Base-by-base conservation (phyloP, 1,284 basidiomycete genomes). In the Cutaneotrichosporon mucoides region DNA sequence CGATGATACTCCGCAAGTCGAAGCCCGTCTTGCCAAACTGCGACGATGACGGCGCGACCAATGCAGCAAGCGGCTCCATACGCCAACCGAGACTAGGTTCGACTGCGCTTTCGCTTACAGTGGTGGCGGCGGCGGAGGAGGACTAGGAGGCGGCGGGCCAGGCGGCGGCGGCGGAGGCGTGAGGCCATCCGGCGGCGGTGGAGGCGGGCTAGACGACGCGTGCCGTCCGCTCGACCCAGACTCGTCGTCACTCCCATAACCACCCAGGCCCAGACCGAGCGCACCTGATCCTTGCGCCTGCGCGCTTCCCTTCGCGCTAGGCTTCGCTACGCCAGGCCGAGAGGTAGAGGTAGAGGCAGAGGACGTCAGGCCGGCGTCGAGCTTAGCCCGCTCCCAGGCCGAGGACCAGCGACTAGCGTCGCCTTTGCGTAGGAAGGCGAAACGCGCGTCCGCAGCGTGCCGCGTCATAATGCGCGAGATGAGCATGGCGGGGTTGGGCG, bases 401-500 rank as follows among this genome's bases (percentile, higher is more conserved):
- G 78, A 74, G 50, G 81, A 80, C 85, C 87, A 92, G 36, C 87
- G 79, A 1, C 89, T 90, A 15, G 45, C 58, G 6, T 40, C 38
- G 38, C 38, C 38, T 9, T 55, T 16, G 4, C 85, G 82, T 41
- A 94, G 75, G 72, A 93, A 94, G 0, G 86, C 84, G 69, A 94
- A 92, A 1, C 84, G 67, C 69, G 80, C 71, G 86, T 90, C 64
- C 72, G 59, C 79, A 0, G 88, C 86, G 67, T 93, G 85, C 66
- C 93, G 90, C 5, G 90, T 86, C 5, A 93, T 79, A 61, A 94
- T 92, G n/a, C 89, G 84, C 82, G 90, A 86, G 75, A 92, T 89
- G 12, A 93, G 81, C 62, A 89, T 84, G 0, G 85, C 83, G 5
- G 88, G 82, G 67, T 92, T 90, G 4, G 85, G 84, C 0, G 90